Evolutionary conservation across 2,329 filamentous ascomycete species (phyloP).

Genomic region (Scleromitrula shiraiana): DNA sequence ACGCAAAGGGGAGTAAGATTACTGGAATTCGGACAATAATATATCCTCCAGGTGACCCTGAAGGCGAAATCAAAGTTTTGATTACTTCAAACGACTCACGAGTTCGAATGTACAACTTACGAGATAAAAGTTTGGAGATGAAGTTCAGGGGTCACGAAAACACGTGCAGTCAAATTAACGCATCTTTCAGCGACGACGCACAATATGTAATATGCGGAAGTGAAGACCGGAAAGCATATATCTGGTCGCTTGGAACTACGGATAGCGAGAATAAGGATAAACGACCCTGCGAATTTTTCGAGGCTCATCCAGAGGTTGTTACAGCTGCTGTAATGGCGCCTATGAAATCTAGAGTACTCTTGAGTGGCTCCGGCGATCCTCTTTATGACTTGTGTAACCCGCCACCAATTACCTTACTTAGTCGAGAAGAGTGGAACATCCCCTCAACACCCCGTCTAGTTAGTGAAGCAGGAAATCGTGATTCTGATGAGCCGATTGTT

Average conservation of each 20-base stretch:
- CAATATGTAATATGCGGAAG: conserved; percentile 86
- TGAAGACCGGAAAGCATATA: conserved; percentile 82
- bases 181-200: conserved; percentile 79
- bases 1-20: conserved; percentile 94
- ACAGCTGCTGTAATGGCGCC: conserved; percentile 87
- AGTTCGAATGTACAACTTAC: conserved; percentile 80
- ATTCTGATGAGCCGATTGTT: conserved; percentile 19
- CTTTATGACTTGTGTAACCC: conserved; percentile 97
- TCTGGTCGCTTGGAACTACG: conserved; percentile 64
- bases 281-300: conserved; percentile 78
- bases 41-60: conserved; percentile 46
- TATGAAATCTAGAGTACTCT: conserved; percentile 63
- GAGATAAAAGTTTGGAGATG: conserved; percentile 74
- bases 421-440: conserved; percentile 54
- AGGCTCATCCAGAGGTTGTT: conserved; percentile 81
- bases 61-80: conserved; percentile 66
- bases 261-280: conserved; percentile 60
- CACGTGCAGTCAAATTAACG: conserved; percentile 80
- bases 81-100: conserved; percentile 94
- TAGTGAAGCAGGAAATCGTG: conserved; percentile 19
- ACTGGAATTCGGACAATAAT: conserved; percentile 78
- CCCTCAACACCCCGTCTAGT: conserved; percentile 35
- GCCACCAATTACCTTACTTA: conserved; percentile 75
- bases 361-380: conserved; percentile 74
- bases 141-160: conserved; percentile 94